Conservation (phyloP, 495 filamentous ascomycete species). For the Emericellopsis terricola region DNA sequence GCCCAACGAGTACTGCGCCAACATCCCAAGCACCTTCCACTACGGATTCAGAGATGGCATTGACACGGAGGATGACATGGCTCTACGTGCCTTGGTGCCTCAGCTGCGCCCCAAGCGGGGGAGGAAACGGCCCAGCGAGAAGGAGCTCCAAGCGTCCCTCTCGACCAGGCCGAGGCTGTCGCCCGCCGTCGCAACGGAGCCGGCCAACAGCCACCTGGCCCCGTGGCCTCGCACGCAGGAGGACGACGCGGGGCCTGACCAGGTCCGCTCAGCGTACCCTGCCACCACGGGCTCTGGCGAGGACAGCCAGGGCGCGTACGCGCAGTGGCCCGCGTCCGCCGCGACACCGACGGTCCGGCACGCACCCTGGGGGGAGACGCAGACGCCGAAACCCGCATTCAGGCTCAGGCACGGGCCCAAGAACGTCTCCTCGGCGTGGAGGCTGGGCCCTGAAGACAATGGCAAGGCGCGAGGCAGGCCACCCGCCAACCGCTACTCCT, state of each 20-base stretch:
- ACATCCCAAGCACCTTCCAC: slow-evolving; percentile 43
- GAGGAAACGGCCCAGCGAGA: slow-evolving; percentile 60
- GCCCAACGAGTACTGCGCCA: slow-evolving; percentile 64
- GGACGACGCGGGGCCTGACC: too few relatives aligned
- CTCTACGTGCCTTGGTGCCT: slow-evolving; percentile 72
- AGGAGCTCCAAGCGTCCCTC: slow-evolving; percentile 37
- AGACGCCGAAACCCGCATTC: slow-evolving; percentile 52
- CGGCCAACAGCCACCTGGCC: slow-evolving; percentile 30
- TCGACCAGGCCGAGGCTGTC: slow-evolving; percentile 48
- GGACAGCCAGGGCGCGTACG: slow-evolving; percentile 35
- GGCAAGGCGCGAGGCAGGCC: slow-evolving; percentile 76
- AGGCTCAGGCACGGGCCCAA: slow-evolving; percentile 83
- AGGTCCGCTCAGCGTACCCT: too few relatives aligned
- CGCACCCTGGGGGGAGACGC: slow-evolving; percentile 26
- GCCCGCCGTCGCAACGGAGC: slow-evolving; percentile 40
- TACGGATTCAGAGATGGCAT: slow-evolving; percentile 71
- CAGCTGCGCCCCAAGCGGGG: slow-evolving; percentile 84
- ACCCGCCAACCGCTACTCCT: slow-evolving; percentile 46
- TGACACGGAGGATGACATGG: slow-evolving; percentile 78
- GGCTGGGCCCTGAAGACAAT: slow-evolving; percentile 42
- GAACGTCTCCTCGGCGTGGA: slow-evolving; percentile 91
- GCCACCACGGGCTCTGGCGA: slow-evolving; percentile 20
- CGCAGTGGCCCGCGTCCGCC: slow-evolving; percentile 67
- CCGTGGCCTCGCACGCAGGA: too few relatives aligned
- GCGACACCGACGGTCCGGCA: slow-evolving; percentile 39